Percentiles rank a stretch among this genome's conserved stretches.
Conservation (phyloP, 192 early-diverging fungal species). For the Chytriomyces confervae region DNA sequence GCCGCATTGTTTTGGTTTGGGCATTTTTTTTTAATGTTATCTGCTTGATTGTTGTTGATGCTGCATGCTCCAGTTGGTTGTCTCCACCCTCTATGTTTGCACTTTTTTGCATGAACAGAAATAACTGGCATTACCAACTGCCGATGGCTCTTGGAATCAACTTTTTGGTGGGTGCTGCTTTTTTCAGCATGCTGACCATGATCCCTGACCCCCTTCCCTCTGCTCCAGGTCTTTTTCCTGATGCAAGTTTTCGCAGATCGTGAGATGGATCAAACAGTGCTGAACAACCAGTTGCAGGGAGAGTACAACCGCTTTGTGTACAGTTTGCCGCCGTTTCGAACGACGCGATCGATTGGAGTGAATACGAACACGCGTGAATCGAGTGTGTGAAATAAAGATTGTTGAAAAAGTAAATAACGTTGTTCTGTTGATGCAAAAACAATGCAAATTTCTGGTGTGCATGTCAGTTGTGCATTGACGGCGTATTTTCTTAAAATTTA, state of each 20-base stretch:
- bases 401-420: too few relatives aligned
- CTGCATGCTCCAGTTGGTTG: neutral
- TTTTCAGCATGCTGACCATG: neutral
- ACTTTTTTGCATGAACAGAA: slow-evolving; percentile 17
- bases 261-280: slow-evolving; percentile 21
- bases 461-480: too few relatives aligned
- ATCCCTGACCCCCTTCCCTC: too few relatives aligned
- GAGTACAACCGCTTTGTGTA: slow-evolving; percentile 40
- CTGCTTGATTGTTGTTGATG: neutral
- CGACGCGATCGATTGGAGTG: slow-evolving; percentile 8
- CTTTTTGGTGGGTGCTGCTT: slow-evolving; percentile 10
- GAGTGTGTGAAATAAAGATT: too few relatives aligned
- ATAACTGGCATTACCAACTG: slow-evolving; percentile 24
- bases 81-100: slow-evolving; percentile 18
- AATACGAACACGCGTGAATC: neutral
- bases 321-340: slow-evolving; percentile 34
- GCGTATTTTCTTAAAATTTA: too few relatives aligned
- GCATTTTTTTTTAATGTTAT: neutral
- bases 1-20: slow-evolving; percentile 27
- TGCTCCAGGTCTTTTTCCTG: slow-evolving; percentile 5
- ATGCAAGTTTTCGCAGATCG: neutral
- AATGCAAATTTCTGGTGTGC: too few relatives aligned
- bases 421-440: too few relatives aligned
- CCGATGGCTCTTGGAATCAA: slow-evolving; percentile 15
- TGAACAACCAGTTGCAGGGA: slow-evolving; percentile 13